Base-by-base conservation (phyloP, 495 filamentous ascomycete genomes). In the Xylaria venustula region DNA sequence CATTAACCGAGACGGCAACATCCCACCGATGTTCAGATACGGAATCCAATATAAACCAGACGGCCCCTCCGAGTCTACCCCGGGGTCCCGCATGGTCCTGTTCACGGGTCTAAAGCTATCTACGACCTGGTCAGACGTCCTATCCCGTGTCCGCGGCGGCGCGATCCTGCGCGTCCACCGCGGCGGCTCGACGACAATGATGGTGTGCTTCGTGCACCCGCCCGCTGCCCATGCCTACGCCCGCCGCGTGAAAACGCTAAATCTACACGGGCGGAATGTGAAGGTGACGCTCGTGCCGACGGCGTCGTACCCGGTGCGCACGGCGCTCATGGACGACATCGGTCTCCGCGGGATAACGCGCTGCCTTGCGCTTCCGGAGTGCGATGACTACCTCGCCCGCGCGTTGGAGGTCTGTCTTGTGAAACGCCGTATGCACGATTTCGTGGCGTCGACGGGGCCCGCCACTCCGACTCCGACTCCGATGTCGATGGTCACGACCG, bases 61-160 rank as follows among this genome's bases (percentile, higher is more conserved):
- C n/a, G n/a, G n/a, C n/a, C n/a, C n/a, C n/a, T n/a, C n/a, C n/a
- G n/a, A n/a, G n/a, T 28, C n/a, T 36, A 36, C 30, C n/a, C 1
- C n/a, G n/a, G 22, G n/a, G 20, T 59, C 34, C 0, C 46, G 46
- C 45, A 59, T 59, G 56, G 46, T 59, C 8, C 2, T 59, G 19
- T 30, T 59, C 46, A 25, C 20, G 0, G 46, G 12, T 12, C 46
- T 59, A 2, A 14, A 50, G 14, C 56, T 46, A 1, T 3, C 0
- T 0, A 50, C 56, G 1, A 51, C 22, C 3, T 42, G 25, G 7
- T 0, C 17, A 0, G 46, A 50, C 3, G 12, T 59, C 15, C 34
- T 59, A 3, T 30, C 47, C 23, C 36, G 37, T 6, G 56, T 59
- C 15, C 32, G 56, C 34, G 56, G 56, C 34, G 56, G 56, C 1